A percentile compares a stretch with the other conserved stretches of the same genome.
Conservation (phyloP, 768 basidiomycete species). For the Rhodotorula kratochvilovae region DNA sequence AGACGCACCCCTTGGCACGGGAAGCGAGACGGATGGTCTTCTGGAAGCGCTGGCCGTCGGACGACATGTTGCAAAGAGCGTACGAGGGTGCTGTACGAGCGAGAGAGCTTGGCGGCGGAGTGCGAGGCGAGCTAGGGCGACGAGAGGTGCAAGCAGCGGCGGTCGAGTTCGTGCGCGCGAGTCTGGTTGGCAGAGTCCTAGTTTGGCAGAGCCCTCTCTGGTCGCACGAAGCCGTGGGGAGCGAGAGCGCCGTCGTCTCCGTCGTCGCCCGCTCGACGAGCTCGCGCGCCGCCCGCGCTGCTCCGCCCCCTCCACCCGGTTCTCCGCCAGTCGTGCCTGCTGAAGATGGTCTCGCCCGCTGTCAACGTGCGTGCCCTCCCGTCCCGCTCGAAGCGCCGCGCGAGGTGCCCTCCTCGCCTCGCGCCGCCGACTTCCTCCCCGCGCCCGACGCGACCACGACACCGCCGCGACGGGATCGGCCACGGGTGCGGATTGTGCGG, state of each 20-base stretch:
- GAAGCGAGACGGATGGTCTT: constrained; percentile 21
- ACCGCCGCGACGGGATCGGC: no score
- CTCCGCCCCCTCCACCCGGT: neutral
- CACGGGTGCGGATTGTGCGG: no score
- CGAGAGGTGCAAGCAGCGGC: no score
- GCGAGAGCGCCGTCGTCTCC: no score
- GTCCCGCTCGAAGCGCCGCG: neutral
- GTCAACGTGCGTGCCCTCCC: constrained; percentile 35
- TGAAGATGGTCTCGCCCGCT: constrained; percentile 39
- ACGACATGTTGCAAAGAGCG: neutral
- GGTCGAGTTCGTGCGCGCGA: no score
- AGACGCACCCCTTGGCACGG: constrained; percentile 12
- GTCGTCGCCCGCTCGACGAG: no score
- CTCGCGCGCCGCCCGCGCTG: neutral
- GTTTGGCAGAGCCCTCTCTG: no score
- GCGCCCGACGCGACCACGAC: no score
- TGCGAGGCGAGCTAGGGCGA: neutral
- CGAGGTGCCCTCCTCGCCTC: neutral
- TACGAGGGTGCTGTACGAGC: neutral
- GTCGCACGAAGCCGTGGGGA: no score
- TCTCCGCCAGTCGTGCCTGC: neutral
- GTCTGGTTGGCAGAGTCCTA: no score
- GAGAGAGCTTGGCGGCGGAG: neutral
- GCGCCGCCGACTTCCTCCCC: no score
- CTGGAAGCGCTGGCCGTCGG: constrained; percentile 15